phyloP scores from a whole-genome alignment of 1,139 yeast genomes.

The Geotrichum europaeum region DNA sequence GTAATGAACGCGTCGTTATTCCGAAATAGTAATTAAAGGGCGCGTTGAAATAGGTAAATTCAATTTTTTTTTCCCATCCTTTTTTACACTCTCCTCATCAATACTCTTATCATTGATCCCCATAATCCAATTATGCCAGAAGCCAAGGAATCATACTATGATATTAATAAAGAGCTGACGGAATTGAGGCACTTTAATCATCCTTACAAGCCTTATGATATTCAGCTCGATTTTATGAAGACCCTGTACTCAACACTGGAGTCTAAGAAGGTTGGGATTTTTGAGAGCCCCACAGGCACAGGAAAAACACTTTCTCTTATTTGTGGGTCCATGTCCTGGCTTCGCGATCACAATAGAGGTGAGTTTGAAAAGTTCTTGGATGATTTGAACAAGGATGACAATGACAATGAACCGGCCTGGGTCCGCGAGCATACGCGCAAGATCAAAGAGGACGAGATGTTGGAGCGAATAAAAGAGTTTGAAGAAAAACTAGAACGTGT shows the following conservation, averaged over 20 bases:
- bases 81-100: not conserved
- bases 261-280: conserved; percentile 64
- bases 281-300: conserved; percentile 94
- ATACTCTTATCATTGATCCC: not conserved
- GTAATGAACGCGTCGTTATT: no score
- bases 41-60: no score
- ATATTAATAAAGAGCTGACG: not conserved
- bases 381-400: conserved; percentile 33
- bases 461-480: conserved; percentile 36
- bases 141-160: not conserved
- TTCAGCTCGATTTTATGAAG: conserved; percentile 73
- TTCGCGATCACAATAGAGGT: conserved; percentile 51
- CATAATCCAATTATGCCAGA: not conserved
- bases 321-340: conserved; percentile 84
- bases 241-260: conserved; percentile 61
- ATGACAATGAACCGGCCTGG: conserved; percentile 43
- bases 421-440: conserved; percentile 33
- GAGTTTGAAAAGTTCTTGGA: conserved; percentile 23
- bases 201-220: conserved; percentile 75
- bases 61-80: not conserved
- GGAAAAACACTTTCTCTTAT: conserved; percentile 87
- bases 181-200: conserved; percentile 45
- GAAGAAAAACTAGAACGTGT: conserved; percentile 36
- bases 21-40: no score
- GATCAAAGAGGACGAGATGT: conserved; percentile 30